A percentile compares a stretch with the other conserved stretches of the same genome.
These are phyloP conservation scores for Suillus lakei DNA, from an alignment of 768 basidiomycete genomes.

Conservation along the genomic window DNA sequence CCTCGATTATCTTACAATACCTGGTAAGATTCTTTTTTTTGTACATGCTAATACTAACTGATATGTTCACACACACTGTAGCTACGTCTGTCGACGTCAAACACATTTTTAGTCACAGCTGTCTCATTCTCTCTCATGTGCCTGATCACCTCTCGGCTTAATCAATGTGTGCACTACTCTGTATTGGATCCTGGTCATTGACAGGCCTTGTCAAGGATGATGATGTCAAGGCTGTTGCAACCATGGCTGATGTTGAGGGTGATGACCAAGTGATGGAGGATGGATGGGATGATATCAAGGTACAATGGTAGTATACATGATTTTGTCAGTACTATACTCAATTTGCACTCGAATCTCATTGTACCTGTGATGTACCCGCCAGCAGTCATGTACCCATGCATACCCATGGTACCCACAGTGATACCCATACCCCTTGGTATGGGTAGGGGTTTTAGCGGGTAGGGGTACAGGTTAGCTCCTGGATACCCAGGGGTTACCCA, in stretches of 20 bases:
- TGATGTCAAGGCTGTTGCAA: constrained; percentile 20
- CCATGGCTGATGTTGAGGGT: constrained; percentile 7
- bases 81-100: constrained; percentile 40
- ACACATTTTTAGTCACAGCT: constrained; percentile 31
- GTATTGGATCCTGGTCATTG: constrained; percentile 36
- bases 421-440: too few relatives aligned
- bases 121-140: constrained; percentile 30
- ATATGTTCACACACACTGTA: constrained; percentile 13
- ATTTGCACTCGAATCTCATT: too few relatives aligned
- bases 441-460: too few relatives aligned
- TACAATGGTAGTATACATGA: background rate
- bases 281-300: constrained; percentile 5
- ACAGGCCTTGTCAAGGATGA: constrained; percentile 28
- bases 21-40: constrained; percentile 29
- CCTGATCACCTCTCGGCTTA: constrained; percentile 28
- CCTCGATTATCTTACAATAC: constrained; percentile 29
- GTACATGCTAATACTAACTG: background rate
- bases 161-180: constrained; percentile 35
- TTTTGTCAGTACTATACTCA: too few relatives aligned
- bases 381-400: too few relatives aligned
- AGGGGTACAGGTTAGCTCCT: too few relatives aligned
- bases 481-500: too few relatives aligned
- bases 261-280: background rate
- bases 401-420: too few relatives aligned
- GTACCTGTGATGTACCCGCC: too few relatives aligned